Conservation (phyloP, 148 eudicot species). For the Oxyria digyna region DNA sequence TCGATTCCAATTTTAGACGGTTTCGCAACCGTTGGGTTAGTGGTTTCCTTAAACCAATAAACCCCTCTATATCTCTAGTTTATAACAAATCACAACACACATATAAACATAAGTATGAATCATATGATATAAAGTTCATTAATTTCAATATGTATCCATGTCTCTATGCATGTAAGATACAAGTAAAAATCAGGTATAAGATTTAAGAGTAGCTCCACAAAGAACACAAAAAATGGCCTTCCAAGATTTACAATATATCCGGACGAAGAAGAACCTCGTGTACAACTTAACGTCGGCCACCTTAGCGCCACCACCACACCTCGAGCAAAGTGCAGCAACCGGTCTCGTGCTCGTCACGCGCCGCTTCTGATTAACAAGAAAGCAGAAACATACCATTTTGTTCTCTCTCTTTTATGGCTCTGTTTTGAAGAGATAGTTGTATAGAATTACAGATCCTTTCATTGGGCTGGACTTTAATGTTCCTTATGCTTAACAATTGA, state of each 20-base stretch:
- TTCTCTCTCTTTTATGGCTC: background rate
- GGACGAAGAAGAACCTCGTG: constrained; percentile 46
- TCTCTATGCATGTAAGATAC: constrained; percentile 14
- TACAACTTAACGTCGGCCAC: constrained; percentile 50
- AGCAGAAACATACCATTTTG: constrained; percentile 48
- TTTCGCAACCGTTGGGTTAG: no score
- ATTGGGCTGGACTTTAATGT: background rate
- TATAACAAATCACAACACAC: no score
- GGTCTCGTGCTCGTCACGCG: constrained; percentile 31
- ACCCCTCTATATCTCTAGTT: no score
- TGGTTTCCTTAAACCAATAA: no score
- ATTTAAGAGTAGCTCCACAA: constrained; percentile 54
- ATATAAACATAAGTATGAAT: no score
- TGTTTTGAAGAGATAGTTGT: background rate
- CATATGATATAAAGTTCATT: no score
- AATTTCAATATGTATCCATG: no score
- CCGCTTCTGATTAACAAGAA: constrained; percentile 51
- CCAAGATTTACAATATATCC: constrained; percentile 47
- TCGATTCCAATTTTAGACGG: no score
- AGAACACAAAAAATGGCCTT: constrained; percentile 56
- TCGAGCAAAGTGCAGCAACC: constrained; percentile 49
- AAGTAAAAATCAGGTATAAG: constrained; percentile 21
- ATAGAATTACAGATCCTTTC: background rate
- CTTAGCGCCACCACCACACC: constrained; percentile 52
- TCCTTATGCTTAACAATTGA: background rate